Percentiles rank a stretch among this genome's conserved stretches.
Conservation (phyloP, 441 rosid species). For the Syzygium malaccense region DNA sequence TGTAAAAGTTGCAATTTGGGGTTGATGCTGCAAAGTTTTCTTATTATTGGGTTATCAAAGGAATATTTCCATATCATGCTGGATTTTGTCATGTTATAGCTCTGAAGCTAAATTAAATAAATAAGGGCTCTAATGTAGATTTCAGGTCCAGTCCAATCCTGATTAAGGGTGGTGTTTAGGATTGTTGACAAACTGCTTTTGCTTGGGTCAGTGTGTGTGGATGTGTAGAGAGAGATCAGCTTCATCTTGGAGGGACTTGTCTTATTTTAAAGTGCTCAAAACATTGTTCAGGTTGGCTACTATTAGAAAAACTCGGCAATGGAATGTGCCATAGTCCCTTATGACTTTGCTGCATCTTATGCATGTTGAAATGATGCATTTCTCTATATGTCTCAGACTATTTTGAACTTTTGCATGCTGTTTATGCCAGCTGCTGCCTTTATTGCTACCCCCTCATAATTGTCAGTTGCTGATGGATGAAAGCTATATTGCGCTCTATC, state of each 20-base stretch:
- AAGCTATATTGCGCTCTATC: not conserved
- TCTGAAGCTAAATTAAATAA: not conserved
- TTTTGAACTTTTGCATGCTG: not conserved
- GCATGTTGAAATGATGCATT: not conserved
- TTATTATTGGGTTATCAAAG: not conserved
- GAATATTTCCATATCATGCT: not conserved
- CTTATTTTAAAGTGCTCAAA: not conserved
- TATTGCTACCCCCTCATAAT: not conserved
- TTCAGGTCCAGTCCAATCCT: not conserved
- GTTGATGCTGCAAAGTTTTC: not conserved
- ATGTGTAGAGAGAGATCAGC: not conserved
- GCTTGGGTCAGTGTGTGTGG: not conserved
- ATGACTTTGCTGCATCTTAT: not conserved
- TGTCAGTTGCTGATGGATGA: not conserved
- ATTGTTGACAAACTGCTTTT: not conserved
- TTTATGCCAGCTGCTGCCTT: not conserved
- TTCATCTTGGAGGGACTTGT: not conserved
- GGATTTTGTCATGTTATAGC: not conserved
- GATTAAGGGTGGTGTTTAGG: not conserved
- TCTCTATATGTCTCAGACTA: not conserved
- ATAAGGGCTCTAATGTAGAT: not conserved
- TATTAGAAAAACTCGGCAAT: not conserved
- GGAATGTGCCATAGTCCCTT: not conserved
- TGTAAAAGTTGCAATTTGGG: not conserved
- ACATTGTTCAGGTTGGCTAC: not conserved